Base-by-base conservation (phyloP, 2,329 filamentous ascomycete species). In the Sclerotinia minor region DNA sequence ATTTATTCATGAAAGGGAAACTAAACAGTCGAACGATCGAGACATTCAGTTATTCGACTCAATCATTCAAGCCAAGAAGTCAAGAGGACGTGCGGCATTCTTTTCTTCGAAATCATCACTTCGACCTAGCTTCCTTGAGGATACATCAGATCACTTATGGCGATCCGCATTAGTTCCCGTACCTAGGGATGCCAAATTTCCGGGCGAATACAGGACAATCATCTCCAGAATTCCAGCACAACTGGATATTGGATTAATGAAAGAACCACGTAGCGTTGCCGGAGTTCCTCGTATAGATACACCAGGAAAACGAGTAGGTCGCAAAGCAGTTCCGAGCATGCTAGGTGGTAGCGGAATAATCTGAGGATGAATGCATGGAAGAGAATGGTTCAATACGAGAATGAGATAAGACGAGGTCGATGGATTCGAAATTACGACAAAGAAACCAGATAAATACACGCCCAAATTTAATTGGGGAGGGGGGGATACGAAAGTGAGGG, bases 231-330 rank as follows among this genome's bases (percentile, higher is more conserved):
- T 92, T 49, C 95, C 95, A 6, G 88, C 92, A 9, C 94, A 92
- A 75, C 84, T 99, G 13, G 95, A 99, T 75, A 85, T 89, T 5
- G 86, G 88, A 19, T 82, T 97, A 58, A 97, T 98, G 92, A 92
- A 92, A 77, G 94, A 97, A 79, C 94, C 94, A 41, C 86, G 94
- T 68, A 88, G 92, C 70, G 94, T 97, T 50, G 92, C 96, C 77
- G 94, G 94, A 47, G 88, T 93, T n/a, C 93, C 93, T 32, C 81
- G 86, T 45, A 82, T 84, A 24, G 77, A 78, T 67, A 60, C 74
- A 26, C 73, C 75, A 17, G 75, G 75, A 0, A 77, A 76, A 67
- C 70, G 72, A 65, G 74, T 78, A 2, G 74, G 76, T 2, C 68
- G 77, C 15, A 78, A 78, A 65, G 76, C 76, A 9, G 75, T 78